Base-by-base conservation (phyloP, 2,329 filamentous ascomycete genomes). In the Aspergillus sojae region DNA sequence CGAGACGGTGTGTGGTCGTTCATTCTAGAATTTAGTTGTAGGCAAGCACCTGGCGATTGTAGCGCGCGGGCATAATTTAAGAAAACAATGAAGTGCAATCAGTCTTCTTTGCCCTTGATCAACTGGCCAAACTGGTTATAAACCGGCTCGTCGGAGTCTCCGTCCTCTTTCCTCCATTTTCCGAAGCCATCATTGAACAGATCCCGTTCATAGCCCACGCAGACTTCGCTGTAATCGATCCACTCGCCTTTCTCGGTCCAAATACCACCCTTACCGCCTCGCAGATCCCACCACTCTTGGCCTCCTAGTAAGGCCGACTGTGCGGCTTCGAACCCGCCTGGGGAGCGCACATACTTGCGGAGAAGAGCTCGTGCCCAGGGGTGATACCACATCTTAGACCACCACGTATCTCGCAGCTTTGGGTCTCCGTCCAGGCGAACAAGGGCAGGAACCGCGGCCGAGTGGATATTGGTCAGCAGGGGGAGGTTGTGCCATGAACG, bases 221-320 rank as follows among this genome's bases (percentile, higher is more conserved):
- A 85, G 5, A 85, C 76, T 28, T 85, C 82, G 7, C 77, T 77
- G 74, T 83, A 84, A 0, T 78, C 77, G 26, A 84, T 63, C 83
- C 84, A 86, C 43, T 78, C 75, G 23, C 77, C 77, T n/a, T 77
- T 74, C 14, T 79, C 80, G 0, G 83, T 85, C 85, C 85, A 87
- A 4, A 85, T 72, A 9, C 84, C 85, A 3, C 84, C 84, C n/a
- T 77, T 78, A 0, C 84, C 84, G 11, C 83, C 84, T 16, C 83
- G 79, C 60, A 76, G 71, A 67, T 86, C 82, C 81, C 83, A 83
- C 72, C 77, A 78, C 1, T 78, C 74, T 57, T 83, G 78, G 3
- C 81, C 83, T 14, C 82, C 83, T 0, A 81, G 74, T 7, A 80
- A 75, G 0, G 80, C 78, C 11, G 77, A 77, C 60, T 82, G 78